A percentile compares a stretch with the other conserved stretches of the same genome.
Conservation (phyloP, 306 rosid genomes). For the Citrullus colocynthis region DNA sequence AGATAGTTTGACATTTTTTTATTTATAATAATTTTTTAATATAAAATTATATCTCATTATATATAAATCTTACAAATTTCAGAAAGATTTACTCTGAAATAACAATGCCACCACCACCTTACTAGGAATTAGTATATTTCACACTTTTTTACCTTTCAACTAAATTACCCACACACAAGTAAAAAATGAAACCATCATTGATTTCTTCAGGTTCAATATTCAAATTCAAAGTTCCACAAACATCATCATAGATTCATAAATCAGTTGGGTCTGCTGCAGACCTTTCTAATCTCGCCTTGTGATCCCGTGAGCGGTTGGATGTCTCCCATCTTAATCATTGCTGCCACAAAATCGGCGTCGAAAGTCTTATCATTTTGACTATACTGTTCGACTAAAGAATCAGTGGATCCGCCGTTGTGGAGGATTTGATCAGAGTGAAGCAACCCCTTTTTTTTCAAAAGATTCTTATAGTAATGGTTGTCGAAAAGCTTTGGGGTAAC, state of each 20-base stretch:
- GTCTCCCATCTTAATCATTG: conserved; percentile 27
- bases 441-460: conserved; percentile 13
- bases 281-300: conserved; percentile 15
- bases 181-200: background rate
- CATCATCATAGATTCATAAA: background rate
- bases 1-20: no score
- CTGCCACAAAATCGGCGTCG: conserved; percentile 5
- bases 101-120: background rate
- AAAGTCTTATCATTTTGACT: background rate
- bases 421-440: conserved; percentile 26
- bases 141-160: background rate
- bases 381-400: conserved; percentile 10
- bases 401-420: conserved; percentile 12
- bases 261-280: conserved; percentile 15
- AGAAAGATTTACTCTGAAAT: no score
- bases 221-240: background rate
- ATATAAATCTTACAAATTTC: background rate
- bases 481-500: conserved; percentile 8
- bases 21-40: no score
- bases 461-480: conserved; percentile 14
- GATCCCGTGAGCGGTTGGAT: conserved; percentile 18
- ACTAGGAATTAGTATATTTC: background rate
- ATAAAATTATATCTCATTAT: no score
- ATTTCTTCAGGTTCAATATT: background rate
- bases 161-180: background rate